A percentile compares a stretch with the other conserved stretches of the same genome.
Conservation (phyloP, 2,329 filamentous ascomycete species). For the Alternaria sp. region DNA sequence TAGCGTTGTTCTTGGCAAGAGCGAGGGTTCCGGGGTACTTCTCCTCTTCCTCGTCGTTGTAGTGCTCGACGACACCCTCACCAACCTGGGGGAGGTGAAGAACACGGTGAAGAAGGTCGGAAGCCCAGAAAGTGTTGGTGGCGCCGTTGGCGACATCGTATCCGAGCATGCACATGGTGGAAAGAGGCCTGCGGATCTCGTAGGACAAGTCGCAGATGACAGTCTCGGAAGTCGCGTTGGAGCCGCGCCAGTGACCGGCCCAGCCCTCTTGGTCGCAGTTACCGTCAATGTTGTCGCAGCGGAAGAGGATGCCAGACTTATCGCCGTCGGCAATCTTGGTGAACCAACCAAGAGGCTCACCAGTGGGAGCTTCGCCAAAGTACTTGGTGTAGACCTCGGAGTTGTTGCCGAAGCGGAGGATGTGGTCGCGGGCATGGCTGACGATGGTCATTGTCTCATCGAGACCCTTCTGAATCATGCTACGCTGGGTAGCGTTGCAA, state of each 20-base stretch:
- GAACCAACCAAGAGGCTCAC: slow-evolving; percentile 66
- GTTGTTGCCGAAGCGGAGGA: slow-evolving; percentile 62
- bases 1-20: slow-evolving; percentile 59
- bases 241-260: slow-evolving; percentile 72
- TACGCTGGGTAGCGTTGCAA: slow-evolving; percentile 68
- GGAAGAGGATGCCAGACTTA: slow-evolving; percentile 64
- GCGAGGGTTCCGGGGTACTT: slow-evolving; percentile 62
- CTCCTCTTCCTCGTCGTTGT: slow-evolving; percentile 64
- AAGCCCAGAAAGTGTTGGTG: slow-evolving; percentile 69
- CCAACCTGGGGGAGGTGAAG: slow-evolving; percentile 68
- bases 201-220: slow-evolving; percentile 73
- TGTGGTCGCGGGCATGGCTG: slow-evolving; percentile 67
- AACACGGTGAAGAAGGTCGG: slow-evolving; percentile 70
- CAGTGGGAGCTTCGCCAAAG: slow-evolving; percentile 66
- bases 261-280: slow-evolving; percentile 63
- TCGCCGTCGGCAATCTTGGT: slow-evolving; percentile 66
- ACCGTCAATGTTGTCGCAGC: slow-evolving; percentile 71
- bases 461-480: slow-evolving; percentile 63
- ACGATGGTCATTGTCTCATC: slow-evolving; percentile 65
- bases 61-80: slow-evolving; percentile 67
- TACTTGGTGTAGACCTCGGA: slow-evolving; percentile 69
- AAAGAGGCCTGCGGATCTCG: slow-evolving; percentile 61
- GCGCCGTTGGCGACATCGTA: slow-evolving; percentile 65
- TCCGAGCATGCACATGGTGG: slow-evolving; percentile 66
- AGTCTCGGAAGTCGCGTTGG: slow-evolving; percentile 69